A percentile compares a stretch with the other conserved stretches of the same genome.
Conservation (phyloP, 1,284 basidiomycete genomes). For the Laetiporus sulphureus region DNA sequence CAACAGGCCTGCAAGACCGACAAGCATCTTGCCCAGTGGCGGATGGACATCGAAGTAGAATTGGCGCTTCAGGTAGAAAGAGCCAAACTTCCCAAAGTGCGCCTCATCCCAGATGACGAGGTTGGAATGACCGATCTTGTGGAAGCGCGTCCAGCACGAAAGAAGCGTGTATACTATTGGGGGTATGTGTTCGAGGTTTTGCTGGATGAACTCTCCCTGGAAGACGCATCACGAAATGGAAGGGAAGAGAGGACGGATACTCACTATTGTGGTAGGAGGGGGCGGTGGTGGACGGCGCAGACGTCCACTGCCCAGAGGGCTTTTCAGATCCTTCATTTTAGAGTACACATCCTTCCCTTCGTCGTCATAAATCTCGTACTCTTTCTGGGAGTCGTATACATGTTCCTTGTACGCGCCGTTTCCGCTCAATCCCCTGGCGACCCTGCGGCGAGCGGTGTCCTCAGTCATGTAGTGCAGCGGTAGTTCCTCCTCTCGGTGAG, state of each 20-base stretch:
- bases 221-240: constrained; percentile 2
- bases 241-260: constrained; percentile 21
- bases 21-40: constrained; percentile 97
- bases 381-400: constrained; percentile 30
- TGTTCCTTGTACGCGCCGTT: constrained; percentile 28
- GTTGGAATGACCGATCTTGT: constrained; percentile 86
- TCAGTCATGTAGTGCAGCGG: constrained; percentile 69
- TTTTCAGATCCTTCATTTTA: constrained; percentile 46
- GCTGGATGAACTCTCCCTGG: constrained; percentile 72
- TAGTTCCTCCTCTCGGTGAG: constrained; percentile 44
- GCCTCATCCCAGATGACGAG: constrained; percentile 98
- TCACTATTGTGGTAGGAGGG: constrained; percentile 66
- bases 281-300: constrained; percentile 52
- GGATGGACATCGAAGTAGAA: constrained; percentile 99
- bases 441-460: constrained; percentile 59
- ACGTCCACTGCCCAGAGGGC: constrained; percentile 53
- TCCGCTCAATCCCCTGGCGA: constrained; percentile 37
- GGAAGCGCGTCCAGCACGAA: constrained; percentile 91
- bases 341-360: constrained; percentile 71
- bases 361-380: constrained; percentile 43
- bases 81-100: constrained; percentile 97
- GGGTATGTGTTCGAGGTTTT: constrained; percentile 80
- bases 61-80: constrained; percentile 92
- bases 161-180: constrained; percentile 88
- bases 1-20: constrained; percentile 87